These are phyloP conservation scores for Ogataea sp. DNA, from an alignment of 805 yeast species.

Conservation along the genomic window DNA sequence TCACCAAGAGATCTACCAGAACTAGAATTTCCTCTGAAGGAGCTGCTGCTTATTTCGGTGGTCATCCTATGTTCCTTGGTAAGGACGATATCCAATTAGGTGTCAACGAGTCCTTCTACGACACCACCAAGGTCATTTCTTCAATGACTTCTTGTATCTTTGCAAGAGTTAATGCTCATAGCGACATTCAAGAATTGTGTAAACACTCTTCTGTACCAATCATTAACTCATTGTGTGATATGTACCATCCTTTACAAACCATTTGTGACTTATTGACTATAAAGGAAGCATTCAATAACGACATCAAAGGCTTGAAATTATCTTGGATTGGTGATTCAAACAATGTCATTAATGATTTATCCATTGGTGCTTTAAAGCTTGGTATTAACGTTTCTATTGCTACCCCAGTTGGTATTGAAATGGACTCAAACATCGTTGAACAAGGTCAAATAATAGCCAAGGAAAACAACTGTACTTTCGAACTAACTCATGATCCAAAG, in stretches of 20 bases:
- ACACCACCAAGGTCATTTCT: slow-evolving; percentile 80
- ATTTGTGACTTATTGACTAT: slow-evolving; percentile 86
- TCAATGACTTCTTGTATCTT: slow-evolving; percentile 96
- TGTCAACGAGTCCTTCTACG: slow-evolving; percentile 85
- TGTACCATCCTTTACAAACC: slow-evolving; percentile 91
- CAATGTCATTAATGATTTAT: slow-evolving; percentile 89
- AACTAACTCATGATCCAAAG: slow-evolving; percentile 63
- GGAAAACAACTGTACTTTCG: slow-evolving; percentile 45
- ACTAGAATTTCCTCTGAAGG: slow-evolving; percentile 93
- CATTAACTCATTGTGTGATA: slow-evolving; percentile 89
- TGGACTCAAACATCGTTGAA: slow-evolving; percentile 45
- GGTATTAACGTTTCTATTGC: slow-evolving; percentile 82
- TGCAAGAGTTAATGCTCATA: slow-evolving; percentile 88
- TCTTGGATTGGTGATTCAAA: slow-evolving; percentile 98
- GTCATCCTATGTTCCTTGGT: slow-evolving; percentile 93
- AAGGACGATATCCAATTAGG: slow-evolving; percentile 96
- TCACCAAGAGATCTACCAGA: slow-evolving; percentile 89
- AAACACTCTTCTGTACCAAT: slow-evolving; percentile 82
- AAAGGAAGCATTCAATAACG: slow-evolving; percentile 59
- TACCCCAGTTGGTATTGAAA: slow-evolving; percentile 69
- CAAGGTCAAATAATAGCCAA: slow-evolving; percentile 47
- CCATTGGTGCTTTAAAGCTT: slow-evolving; percentile 75
- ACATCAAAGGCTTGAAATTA: slow-evolving; percentile 54
- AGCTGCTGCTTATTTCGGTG: slow-evolving; percentile 89
- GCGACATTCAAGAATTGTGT: slow-evolving; percentile 72